A percentile compares a stretch with the other conserved stretches of the same genome.
Conservation (phyloP, 202 grass and related monocot species). For the Eragrostis tef region DNA sequence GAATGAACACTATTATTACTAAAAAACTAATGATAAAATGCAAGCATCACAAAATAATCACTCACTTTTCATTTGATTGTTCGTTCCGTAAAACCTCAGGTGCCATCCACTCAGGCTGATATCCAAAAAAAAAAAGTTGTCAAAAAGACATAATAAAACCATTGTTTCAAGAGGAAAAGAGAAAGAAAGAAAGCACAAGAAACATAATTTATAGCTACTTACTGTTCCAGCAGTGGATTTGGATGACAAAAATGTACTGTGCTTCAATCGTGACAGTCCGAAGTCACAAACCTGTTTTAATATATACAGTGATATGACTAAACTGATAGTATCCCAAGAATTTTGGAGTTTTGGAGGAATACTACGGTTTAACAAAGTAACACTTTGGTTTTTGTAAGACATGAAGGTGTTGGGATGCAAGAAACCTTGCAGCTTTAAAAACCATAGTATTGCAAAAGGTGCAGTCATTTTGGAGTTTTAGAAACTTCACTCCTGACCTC, state of each 20-base stretch:
- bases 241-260: constrained; percentile 97
- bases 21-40: constrained; percentile 22
- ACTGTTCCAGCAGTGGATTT: constrained; percentile 99
- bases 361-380: too few species aligned
- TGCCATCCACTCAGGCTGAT: constrained; percentile 99
- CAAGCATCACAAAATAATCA: constrained; percentile 25
- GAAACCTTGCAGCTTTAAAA: too few species aligned
- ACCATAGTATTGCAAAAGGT: too few species aligned
- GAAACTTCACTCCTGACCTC: too few species aligned
- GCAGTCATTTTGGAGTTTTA: too few species aligned
- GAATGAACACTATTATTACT: constrained; percentile 17
- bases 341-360: not conserved
- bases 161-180: constrained; percentile 38
- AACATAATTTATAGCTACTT: constrained; percentile 46
- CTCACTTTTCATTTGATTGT: constrained; percentile 98
- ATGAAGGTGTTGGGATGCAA: too few species aligned
- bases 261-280: constrained; percentile 97
- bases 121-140: constrained; percentile 29
- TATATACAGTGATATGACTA: constrained; percentile 32
- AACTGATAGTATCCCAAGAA: constrained; percentile 9
- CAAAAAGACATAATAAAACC: constrained; percentile 27
- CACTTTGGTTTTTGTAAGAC: too few species aligned
- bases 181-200: not conserved
- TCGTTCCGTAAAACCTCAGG: constrained; percentile 97
- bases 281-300: constrained; percentile 95